Evolutionary conservation across 2,329 filamentous ascomycete species (phyloP), one percentile per base, ranked within the genome.

Genomic region (Penicillium glabrum): DNA sequence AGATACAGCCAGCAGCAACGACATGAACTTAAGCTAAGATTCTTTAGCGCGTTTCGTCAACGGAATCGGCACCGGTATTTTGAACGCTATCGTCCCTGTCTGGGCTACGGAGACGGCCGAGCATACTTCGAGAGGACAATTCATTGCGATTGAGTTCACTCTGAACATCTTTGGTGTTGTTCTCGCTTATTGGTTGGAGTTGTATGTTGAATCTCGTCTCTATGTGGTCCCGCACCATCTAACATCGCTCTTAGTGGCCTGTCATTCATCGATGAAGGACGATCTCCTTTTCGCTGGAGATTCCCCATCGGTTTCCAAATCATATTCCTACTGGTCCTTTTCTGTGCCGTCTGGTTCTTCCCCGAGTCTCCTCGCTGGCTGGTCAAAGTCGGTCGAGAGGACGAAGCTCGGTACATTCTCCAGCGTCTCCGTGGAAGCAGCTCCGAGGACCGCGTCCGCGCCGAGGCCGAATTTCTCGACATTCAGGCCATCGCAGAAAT

Each of bases 291-390:
- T 64, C 81, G 82, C 41, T 89, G 87, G 86, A 77, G 87, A 5
- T 90, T 90, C 61, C 87, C 86, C 0, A 83, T 90, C 55, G 86
- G 84, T 0, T 89, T 90, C 71, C 87, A 90, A 65, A 89, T 89
- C 33, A 71, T 88, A 1, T 85, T 86, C 16, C 79, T 90, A 0
- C 62, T 89, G 2, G 46, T 82, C 0, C 77, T 89, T 0, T 77
- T 89, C 53, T 67, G 62, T 0, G 68, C 78, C 2, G 81, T 88
- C 29, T 86, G 85, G 82, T 84, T 88, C 73, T 86, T 90, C 70
- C 88, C 88, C 0, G 88, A 91, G 61, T 88, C 85, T 0, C 88
- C 73, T 14, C 67, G 73, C 41, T 76, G 73, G 73, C 80, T 90
- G 0, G 81, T 84, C 60, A 89, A 89, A 61, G 83, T 82, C 6